These are phyloP conservation scores for Coleophoma crateriformis DNA, from an alignment of 2,329 filamentous ascomycete genomes.

Conservation along the genomic window DNA sequence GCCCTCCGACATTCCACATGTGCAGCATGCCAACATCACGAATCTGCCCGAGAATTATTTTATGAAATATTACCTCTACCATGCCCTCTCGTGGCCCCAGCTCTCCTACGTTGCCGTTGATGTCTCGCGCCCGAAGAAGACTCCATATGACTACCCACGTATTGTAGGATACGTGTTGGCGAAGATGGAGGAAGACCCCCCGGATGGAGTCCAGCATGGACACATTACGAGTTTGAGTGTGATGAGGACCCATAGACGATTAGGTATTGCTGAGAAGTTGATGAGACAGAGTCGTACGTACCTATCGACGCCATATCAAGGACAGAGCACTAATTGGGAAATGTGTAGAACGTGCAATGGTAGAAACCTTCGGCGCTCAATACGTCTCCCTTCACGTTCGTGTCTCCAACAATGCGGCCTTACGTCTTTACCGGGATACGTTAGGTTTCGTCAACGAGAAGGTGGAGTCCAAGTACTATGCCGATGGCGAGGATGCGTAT, in stretches of 20 bases:
- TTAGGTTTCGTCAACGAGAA: constrained; percentile 85
- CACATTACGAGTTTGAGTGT: constrained; percentile 95
- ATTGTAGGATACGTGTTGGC: constrained; percentile 99
- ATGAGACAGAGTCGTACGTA: constrained; percentile 91
- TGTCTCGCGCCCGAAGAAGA: constrained; percentile 70
- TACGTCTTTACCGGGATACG: constrained; percentile 89
- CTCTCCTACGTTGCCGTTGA: constrained; percentile 96
- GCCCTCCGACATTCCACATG: constrained; percentile 78
- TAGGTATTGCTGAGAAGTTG: constrained; percentile 93
- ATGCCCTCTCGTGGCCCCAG: constrained; percentile 96
- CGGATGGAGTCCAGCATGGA: constrained; percentile 85
- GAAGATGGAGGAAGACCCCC: constrained; percentile 98
- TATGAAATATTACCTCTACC: constrained; percentile 99
- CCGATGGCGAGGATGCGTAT: constrained; percentile 93
- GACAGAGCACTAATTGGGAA: neutral
- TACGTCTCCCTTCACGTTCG: constrained; percentile 97
- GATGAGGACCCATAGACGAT: constrained; percentile 87
- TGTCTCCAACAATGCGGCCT: constrained; percentile 84
- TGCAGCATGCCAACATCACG: constrained; percentile 97
- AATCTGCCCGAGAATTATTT: constrained; percentile 99
- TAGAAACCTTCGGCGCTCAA: constrained; percentile 82
- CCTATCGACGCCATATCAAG: neutral
- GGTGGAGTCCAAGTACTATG: constrained; percentile 87
- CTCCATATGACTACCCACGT: constrained; percentile 85
- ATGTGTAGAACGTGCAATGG: constrained; percentile 80